These are phyloP conservation scores for Warburgia ugandensis DNA, from an alignment of 164 flowering plant species.

Conservation along the genomic window DNA sequence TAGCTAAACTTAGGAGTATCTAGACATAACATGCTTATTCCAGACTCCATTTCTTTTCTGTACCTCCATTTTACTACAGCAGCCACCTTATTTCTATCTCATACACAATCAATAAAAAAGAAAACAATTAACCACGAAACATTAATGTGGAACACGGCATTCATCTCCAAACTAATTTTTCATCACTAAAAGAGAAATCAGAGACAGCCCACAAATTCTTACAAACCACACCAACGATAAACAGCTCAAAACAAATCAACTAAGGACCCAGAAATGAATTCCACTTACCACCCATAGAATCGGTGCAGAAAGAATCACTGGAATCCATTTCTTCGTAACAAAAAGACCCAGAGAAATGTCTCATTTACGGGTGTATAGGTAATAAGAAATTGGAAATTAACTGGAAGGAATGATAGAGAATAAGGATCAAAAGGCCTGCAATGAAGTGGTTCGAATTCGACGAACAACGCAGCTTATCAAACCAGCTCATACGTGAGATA, in stretches of 20 bases:
- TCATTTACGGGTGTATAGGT: slow-evolving; percentile 55
- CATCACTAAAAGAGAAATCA: too few relatives aligned
- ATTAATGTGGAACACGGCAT: too few relatives aligned
- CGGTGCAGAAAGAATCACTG: slow-evolving; percentile 9
- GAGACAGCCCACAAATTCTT: too few relatives aligned
- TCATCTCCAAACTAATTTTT: too few relatives aligned
- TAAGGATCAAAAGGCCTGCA: slow-evolving; percentile 64
- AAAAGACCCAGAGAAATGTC: background rate
- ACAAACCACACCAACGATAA: too few relatives aligned
- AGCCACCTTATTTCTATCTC: too few relatives aligned
- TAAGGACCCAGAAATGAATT: background rate
- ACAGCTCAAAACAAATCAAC: background rate
- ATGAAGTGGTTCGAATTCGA: slow-evolving; percentile 64
- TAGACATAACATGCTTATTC: too few relatives aligned
- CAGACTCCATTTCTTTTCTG: too few relatives aligned
- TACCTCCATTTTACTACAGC: too few relatives aligned
- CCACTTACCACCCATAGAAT: slow-evolving; percentile 16
- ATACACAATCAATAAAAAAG: too few relatives aligned
- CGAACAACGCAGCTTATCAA: slow-evolving; percentile 51
- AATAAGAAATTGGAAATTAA: slow-evolving; percentile 50
- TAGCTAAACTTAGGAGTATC: too few relatives aligned
- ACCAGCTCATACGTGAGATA: slow-evolving; percentile 56
- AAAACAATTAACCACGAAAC: too few relatives aligned
- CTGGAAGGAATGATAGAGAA: slow-evolving; percentile 57
- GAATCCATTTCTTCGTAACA: slow-evolving; percentile 17